These are phyloP conservation scores for Colletotrichum coccodes DNA, from an alignment of 2,329 filamentous ascomycete species.

Conservation along the genomic window DNA sequence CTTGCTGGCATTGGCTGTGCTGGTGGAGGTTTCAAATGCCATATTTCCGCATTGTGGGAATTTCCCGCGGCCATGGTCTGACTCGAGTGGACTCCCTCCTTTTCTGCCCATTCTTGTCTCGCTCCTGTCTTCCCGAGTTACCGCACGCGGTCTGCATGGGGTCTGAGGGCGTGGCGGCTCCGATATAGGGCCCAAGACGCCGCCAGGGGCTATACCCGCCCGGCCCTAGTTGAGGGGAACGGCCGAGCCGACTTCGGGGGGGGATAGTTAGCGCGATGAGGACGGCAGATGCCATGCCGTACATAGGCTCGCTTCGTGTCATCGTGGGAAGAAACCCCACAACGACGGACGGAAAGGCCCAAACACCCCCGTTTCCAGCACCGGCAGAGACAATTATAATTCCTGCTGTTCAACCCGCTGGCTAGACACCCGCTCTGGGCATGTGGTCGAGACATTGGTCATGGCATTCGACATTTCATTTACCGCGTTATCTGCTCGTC, in stretches of 20 bases:
- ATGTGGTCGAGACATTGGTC: neutral
- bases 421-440: neutral
- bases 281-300: slow-evolving; percentile 17
- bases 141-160: slow-evolving; percentile 9
- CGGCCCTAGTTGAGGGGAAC: slow-evolving; percentile 27
- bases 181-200: slow-evolving; percentile 32
- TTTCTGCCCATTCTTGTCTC: slow-evolving; percentile 17
- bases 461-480: neutral
- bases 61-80: slow-evolving; percentile 21
- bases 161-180: slow-evolving; percentile 16
- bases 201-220: slow-evolving; percentile 17
- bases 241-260: slow-evolving; percentile 33
- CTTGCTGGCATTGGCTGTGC: slow-evolving; percentile 23
- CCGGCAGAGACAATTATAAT: slow-evolving; percentile 10
- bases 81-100: slow-evolving; percentile 30
- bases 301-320: slow-evolving; percentile 23
- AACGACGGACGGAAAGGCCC: neutral
- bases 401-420: slow-evolving; percentile 9
- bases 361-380: slow-evolving; percentile 1
- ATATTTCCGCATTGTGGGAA: slow-evolving; percentile 32
- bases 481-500: neutral
- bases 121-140: neutral
- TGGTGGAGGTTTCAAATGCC: slow-evolving; percentile 31
- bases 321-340: slow-evolving; percentile 14
- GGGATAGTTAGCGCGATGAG: slow-evolving; percentile 20